A percentile compares a stretch with the other conserved stretches of the same genome.
phyloP scores from a whole-genome alignment of 352 stramenopile genomes.

The Elongisporangium undulatum region DNA sequence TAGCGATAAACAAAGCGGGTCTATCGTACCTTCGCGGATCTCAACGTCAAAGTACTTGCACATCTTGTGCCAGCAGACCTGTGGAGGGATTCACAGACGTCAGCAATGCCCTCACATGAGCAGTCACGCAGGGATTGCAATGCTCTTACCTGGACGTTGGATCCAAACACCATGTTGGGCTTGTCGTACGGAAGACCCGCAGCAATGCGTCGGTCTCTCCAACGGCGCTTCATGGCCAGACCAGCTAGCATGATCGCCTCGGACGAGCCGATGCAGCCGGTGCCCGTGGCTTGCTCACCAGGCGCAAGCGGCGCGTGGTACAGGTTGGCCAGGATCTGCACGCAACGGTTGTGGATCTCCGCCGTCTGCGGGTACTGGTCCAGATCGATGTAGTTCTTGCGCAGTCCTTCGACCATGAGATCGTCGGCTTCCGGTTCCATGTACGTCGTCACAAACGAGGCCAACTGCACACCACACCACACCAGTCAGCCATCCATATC shows the following conservation, averaged over 20 bases:
- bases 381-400: slow-evolving; percentile 93
- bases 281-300: slow-evolving; percentile 66
- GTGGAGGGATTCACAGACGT: background rate
- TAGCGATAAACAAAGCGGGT: background rate
- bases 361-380: slow-evolving; percentile 92
- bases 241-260: slow-evolving; percentile 91
- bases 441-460: slow-evolving; percentile 90
- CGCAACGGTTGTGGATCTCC: slow-evolving; percentile 91
- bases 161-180: slow-evolving; percentile 92
- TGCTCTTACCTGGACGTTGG: slow-evolving; percentile 64
- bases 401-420: slow-evolving; percentile 83
- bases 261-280: slow-evolving; percentile 89
- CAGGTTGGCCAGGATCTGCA: slow-evolving; percentile 90
- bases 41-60: slow-evolving; percentile 95
- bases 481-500: background rate
- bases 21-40: slow-evolving; percentile 47
- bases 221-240: slow-evolving; percentile 90
- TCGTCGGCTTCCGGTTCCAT: slow-evolving; percentile 90
- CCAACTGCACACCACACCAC: slow-evolving; percentile 39
- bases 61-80: slow-evolving; percentile 94
- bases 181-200: slow-evolving; percentile 75
- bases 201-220: slow-evolving; percentile 81
- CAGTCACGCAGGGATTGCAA: background rate
- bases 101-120: background rate
- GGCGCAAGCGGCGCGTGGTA: slow-evolving; percentile 75